Evolutionary conservation across 805 yeast species (phyloP).

Genomic region (Kurtzmaniella fragi): DNA sequence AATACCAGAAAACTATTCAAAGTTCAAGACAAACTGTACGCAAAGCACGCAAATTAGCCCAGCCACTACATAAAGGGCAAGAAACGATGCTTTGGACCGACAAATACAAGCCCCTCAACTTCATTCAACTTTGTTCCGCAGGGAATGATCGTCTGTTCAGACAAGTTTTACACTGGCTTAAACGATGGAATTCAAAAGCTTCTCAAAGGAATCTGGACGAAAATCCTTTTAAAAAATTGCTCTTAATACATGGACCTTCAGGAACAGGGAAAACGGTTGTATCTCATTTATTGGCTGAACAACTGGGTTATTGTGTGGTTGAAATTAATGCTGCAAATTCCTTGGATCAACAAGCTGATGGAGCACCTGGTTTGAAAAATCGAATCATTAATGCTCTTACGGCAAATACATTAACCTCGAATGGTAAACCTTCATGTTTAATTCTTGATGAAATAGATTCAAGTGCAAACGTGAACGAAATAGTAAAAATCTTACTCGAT

Average conservation of each 20-base stretch:
- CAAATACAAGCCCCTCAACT: constrained; percentile 32
- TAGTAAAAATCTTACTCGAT: constrained; percentile 49
- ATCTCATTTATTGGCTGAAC: constrained; percentile 78
- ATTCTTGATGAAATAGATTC: constrained; percentile 85
- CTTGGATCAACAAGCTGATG: constrained; percentile 25
- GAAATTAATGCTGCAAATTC: constrained; percentile 75
- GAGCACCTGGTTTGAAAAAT: constrained; percentile 17
- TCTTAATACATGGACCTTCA: constrained; percentile 86
- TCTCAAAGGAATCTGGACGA: constrained; percentile 15
- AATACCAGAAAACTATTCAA: neutral
- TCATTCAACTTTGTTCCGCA: constrained; percentile 35
- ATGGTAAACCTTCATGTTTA: constrained; percentile 73
- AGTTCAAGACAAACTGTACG: neutral
- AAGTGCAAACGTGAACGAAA: constrained; percentile 30
- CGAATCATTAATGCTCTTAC: constrained; percentile 53
- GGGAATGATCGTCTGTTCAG: constrained; percentile 42
- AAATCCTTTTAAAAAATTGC: constrained; percentile 46
- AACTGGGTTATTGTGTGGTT: constrained; percentile 71
- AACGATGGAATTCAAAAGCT: constrained; percentile 25
- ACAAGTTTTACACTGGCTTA: constrained; percentile 34
- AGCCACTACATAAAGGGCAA: neutral
- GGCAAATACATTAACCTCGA: constrained; percentile 51
- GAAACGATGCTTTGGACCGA: constrained; percentile 29
- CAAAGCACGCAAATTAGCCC: neutral
- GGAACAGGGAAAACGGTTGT: constrained; percentile 92